Conservation (phyloP, 2,329 filamentous ascomycete species). For the Pestalotiopsis fici region DNA sequence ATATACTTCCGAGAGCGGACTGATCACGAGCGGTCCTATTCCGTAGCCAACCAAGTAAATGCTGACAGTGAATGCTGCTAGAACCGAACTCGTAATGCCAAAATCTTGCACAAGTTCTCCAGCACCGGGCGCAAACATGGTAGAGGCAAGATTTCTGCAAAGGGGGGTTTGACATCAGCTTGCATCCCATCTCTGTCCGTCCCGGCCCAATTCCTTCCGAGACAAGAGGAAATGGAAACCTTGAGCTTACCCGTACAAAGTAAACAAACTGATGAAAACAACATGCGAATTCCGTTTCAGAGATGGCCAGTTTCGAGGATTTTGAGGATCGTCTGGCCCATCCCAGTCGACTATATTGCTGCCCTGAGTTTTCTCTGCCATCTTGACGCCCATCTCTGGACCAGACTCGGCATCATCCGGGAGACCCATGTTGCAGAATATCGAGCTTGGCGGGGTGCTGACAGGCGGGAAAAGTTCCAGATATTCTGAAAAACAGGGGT, state of each 20-base stretch:
- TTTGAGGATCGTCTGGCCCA: conserved; percentile 47
- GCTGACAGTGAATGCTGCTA: conserved; percentile 6
- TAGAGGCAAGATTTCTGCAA: conserved; percentile 10
- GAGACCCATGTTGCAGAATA: not conserved
- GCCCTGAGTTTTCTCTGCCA: not conserved
- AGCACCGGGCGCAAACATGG: conserved; percentile 13
- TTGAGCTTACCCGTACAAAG: conserved; percentile 30
- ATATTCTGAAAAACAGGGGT: no score
- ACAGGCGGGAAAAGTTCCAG: not conserved
- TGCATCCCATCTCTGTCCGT: not conserved
- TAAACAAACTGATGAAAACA: conserved; percentile 47
- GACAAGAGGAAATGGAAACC: not conserved
- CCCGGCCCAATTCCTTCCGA: not conserved
- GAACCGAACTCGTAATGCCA: not conserved
- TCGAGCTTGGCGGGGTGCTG: not conserved
- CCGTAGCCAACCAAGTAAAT: conserved; percentile 13
- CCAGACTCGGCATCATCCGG: not conserved
- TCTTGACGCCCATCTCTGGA: not conserved
- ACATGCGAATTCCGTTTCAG: conserved; percentile 47
- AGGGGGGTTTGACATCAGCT: not conserved
- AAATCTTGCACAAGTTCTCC: conserved; percentile 7
- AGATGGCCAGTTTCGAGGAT: conserved; percentile 54
- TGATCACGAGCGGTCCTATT: conserved; percentile 56
- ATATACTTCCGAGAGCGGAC: conserved; percentile 57
- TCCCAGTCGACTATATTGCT: conserved; percentile 50